phyloP scores from a whole-genome alignment of 2,329 filamentous ascomycete genomes.

The Pochonia chlamydosporia region DNA sequence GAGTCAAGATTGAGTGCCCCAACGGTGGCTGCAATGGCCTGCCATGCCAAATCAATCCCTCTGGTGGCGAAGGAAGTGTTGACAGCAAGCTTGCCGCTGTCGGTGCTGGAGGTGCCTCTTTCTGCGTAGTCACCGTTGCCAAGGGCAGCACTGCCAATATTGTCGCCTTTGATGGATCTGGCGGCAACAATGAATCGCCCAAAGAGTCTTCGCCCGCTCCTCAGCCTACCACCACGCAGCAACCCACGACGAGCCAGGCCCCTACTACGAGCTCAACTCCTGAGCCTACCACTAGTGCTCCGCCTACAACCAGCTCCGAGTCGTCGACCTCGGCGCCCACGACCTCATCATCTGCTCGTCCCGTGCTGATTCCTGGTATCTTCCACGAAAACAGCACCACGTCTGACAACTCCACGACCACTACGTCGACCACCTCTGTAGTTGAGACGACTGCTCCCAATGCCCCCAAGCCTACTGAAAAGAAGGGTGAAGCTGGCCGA shows the following conservation, averaged over 20 bases:
- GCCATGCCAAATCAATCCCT: slow-evolving; percentile 67
- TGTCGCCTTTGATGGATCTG: slow-evolving; percentile 50
- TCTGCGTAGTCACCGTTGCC: slow-evolving; percentile 72
- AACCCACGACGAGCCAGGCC: not conserved
- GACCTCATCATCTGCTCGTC: slow-evolving; percentile 9
- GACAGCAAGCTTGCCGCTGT: slow-evolving; percentile 44
- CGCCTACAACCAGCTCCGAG: slow-evolving; percentile 8
- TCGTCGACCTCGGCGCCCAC: slow-evolving; percentile 6
- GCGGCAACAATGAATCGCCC: slow-evolving; percentile 19
- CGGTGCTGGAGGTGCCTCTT: slow-evolving; percentile 63
- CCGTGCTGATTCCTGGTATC: slow-evolving; percentile 33
- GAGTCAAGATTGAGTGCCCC: slow-evolving; percentile 64
- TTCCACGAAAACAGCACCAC: slow-evolving; percentile 47
- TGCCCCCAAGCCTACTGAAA: slow-evolving; percentile 26
- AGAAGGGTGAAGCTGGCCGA: slow-evolving; percentile 39
- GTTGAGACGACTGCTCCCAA: slow-evolving; percentile 21
- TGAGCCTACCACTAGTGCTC: not conserved
- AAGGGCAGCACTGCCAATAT: slow-evolving; percentile 62
- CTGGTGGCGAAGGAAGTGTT: slow-evolving; percentile 50
- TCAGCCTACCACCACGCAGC: slow-evolving; percentile 2
- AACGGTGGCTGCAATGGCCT: slow-evolving; percentile 62
- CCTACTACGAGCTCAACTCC: slow-evolving; percentile 7
- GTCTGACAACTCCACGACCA: slow-evolving; percentile 12
- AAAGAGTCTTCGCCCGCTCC: slow-evolving; percentile 1
- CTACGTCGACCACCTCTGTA: slow-evolving; percentile 8